Conservation (phyloP, 164 flowering plant species). For the Tetracentron sinense region DNA sequence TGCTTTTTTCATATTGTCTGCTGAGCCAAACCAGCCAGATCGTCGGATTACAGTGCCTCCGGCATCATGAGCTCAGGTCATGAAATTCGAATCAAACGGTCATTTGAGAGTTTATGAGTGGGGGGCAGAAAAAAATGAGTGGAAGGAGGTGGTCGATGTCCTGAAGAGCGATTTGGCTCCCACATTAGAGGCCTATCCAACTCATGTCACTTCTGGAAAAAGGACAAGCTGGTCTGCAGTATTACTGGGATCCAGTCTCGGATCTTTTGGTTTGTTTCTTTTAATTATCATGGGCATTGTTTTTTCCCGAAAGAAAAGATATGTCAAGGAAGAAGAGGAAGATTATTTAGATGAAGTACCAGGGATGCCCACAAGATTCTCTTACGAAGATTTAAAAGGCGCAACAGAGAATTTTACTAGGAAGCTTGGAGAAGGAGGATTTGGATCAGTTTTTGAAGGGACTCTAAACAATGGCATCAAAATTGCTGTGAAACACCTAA, state of each 20-base stretch:
- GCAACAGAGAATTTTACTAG: constrained; percentile 13
- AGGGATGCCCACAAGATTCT: constrained; percentile 17
- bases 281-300: not conserved
- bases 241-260: constrained; percentile 11
- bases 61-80: constrained; percentile 17
- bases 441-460: constrained; percentile 31
- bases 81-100: constrained; percentile 32
- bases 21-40: constrained; percentile 8
- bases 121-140: not conserved
- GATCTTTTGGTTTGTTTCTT: not conserved
- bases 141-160: constrained; percentile 15
- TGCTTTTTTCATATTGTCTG: not conserved
- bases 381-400: constrained; percentile 9
- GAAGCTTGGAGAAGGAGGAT: constrained; percentile 28
- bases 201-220: not conserved
- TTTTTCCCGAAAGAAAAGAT: not conserved
- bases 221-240: not conserved
- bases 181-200: not conserved
- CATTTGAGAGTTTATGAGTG: constrained; percentile 30
- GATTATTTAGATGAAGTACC: constrained; percentile 15
- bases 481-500: constrained; percentile 31
- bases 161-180: not conserved
- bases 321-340: constrained; percentile 8
- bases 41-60: not conserved
- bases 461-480: constrained; percentile 12